These are phyloP conservation scores for Anisodus acutangulus DNA, from an alignment of 257 asterid species.

Conservation along the genomic window DNA sequence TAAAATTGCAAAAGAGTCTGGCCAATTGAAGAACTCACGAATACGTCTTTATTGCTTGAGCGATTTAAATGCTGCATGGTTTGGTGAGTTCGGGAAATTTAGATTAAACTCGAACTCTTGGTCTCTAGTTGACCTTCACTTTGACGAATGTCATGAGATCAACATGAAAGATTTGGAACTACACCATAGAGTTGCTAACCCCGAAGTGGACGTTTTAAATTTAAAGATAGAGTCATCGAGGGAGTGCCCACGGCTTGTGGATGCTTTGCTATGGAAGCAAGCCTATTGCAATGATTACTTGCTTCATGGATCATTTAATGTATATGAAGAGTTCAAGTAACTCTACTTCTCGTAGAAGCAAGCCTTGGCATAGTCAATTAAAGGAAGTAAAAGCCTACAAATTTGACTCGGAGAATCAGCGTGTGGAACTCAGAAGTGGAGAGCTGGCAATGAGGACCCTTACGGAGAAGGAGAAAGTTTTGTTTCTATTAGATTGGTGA, in stretches of 20 bases:
- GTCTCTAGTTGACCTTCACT: neutral
- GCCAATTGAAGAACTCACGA: neutral
- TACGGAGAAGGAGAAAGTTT: neutral
- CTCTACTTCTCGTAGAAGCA: neutral
- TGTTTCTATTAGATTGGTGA: neutral
- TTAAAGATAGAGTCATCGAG: neutral
- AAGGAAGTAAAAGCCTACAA: neutral
- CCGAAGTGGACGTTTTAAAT: neutral
- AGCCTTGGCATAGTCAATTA: neutral
- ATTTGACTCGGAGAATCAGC: neutral
- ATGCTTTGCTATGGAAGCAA: constrained; percentile 18
- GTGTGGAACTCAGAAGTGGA: neutral
- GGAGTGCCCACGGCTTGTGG: neutral
- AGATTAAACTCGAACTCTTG: neutral
- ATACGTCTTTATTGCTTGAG: neutral
- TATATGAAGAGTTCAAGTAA: neutral
- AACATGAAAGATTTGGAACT: neutral
- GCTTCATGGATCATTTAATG: constrained; percentile 1
- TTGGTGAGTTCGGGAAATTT: neutral
- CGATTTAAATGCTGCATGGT: neutral
- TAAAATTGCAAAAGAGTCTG: neutral
- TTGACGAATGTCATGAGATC: neutral
- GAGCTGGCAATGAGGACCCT: neutral
- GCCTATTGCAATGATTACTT: neutral
- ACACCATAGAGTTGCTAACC: neutral